Conservation (phyloP, 257 asterid species). For the Nicotiana noctiflora region DNA sequence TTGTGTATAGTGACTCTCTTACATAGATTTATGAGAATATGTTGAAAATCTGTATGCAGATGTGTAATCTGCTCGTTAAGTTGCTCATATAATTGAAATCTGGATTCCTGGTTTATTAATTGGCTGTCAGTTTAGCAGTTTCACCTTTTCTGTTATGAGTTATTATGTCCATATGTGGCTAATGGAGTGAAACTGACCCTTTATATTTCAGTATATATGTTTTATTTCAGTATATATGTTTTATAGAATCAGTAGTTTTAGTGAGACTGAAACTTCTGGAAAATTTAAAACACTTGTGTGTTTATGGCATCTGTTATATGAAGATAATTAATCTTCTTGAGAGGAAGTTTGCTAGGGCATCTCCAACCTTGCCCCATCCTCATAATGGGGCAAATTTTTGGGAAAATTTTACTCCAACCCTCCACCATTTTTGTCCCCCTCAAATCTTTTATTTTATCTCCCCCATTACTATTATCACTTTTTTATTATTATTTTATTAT, state of each 20-base stretch:
- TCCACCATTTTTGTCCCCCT: too few species aligned
- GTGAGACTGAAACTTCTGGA: background rate
- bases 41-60: background rate
- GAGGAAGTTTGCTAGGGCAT: too few species aligned
- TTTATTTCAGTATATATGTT: too few species aligned
- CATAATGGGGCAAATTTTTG: too few species aligned
- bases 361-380: too few species aligned
- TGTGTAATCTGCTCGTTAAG: background rate
- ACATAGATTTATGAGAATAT: background rate
- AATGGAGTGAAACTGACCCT: background rate
- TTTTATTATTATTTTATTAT: too few species aligned
- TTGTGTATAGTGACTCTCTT: background rate
- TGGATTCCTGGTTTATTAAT: background rate
- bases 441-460: too few species aligned
- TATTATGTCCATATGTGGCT: background rate
- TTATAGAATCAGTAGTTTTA: too few species aligned
- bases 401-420: too few species aligned
- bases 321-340: background rate
- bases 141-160: too few species aligned
- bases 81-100: background rate
- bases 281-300: background rate
- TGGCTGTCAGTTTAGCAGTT: too few species aligned
- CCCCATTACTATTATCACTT: too few species aligned
- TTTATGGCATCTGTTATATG: background rate
- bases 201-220: background rate